Evolutionary conservation across 2,329 filamentous ascomycete species (phyloP).

Genomic region (Colletotrichum melonis): DNA sequence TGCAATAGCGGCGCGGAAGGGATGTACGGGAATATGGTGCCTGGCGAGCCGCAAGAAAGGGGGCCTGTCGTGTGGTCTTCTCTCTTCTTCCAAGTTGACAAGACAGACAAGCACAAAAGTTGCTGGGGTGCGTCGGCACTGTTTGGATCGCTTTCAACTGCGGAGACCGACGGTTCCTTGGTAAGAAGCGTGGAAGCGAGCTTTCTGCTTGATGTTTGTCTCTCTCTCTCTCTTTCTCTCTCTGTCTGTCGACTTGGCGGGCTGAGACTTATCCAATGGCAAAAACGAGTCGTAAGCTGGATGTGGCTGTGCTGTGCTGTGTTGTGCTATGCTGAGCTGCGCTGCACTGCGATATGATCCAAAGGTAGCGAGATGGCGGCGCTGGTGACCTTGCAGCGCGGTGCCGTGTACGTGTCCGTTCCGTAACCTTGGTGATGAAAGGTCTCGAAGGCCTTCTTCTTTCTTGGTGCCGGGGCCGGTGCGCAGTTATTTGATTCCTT

Average conservation of each 20-base stretch:
- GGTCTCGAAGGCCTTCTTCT: background rate
- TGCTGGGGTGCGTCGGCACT: background rate
- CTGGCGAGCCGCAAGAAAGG: background rate
- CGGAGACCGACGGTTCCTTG: background rate
- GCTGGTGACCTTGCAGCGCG: background rate
- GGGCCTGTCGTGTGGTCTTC: background rate
- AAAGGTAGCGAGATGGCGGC: background rate
- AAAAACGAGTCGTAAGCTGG: constrained; percentile 34
- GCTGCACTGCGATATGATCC: constrained; percentile 2
- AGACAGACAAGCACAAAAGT: background rate
- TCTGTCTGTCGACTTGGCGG: background rate
- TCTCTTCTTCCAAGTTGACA: background rate
- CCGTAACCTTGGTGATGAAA: background rate
- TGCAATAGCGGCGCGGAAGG: constrained; percentile 6
- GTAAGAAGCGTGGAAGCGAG: background rate
- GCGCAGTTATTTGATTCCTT: background rate
- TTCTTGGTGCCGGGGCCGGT: background rate
- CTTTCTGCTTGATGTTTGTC: background rate
- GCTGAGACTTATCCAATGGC: constrained; percentile 19
- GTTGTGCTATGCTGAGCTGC: constrained; percentile 14
- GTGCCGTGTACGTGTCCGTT: background rate
- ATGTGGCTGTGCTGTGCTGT: constrained; percentile 23
- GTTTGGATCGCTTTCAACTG: background rate
- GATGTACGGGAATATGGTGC: constrained; percentile 2
- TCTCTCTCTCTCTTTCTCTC: too few species aligned